Evolutionary conservation across 768 basidiomycete genomes (phyloP).

Genomic region (Fibroporia radiculosa): DNA sequence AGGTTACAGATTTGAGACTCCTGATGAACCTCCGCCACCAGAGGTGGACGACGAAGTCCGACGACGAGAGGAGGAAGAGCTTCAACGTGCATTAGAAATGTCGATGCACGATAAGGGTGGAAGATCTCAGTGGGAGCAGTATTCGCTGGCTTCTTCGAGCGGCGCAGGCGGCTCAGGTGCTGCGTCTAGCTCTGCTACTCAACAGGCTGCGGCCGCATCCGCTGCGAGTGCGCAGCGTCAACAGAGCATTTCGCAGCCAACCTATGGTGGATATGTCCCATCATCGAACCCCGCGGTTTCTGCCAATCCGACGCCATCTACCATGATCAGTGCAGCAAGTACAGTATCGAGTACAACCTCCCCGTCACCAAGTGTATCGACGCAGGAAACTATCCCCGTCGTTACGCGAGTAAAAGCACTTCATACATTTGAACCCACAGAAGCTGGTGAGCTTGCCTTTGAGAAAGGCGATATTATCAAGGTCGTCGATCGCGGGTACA

Average conservation of each 20-base stretch:
- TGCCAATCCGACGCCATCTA: constrained; percentile 19
- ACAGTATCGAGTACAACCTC: constrained; percentile 17
- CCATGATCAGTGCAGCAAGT: constrained; percentile 18
- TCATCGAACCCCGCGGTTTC: constrained; percentile 37
- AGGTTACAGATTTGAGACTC: constrained; percentile 69
- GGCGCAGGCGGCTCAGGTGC: constrained; percentile 28
- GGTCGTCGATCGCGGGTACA: constrained; percentile 88
- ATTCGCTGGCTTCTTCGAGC: constrained; percentile 29
- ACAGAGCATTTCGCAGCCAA: constrained; percentile 24
- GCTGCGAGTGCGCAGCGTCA: constrained; percentile 16
- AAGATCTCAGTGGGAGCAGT: constrained; percentile 44
- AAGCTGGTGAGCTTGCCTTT: constrained; percentile 86
- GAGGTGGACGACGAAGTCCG: constrained; percentile 72
- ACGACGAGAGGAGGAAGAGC: constrained; percentile 87
- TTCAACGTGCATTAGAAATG: constrained; percentile 87
- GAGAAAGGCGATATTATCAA: constrained; percentile 91
- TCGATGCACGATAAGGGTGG: constrained; percentile 92
- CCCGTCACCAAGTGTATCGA: constrained; percentile 21
- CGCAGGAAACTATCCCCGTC: constrained; percentile 25
- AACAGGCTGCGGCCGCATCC: constrained; percentile 8
- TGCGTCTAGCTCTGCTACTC: constrained; percentile 17
- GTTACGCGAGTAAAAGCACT: constrained; percentile 84
- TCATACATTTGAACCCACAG: constrained; percentile 82
- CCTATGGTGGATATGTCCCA: constrained; percentile 49
- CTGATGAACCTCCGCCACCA: constrained; percentile 57